These are phyloP conservation scores for Erigeron philadelphicus DNA, from an alignment of 140 eudicot species.

Conservation along the genomic window DNA sequence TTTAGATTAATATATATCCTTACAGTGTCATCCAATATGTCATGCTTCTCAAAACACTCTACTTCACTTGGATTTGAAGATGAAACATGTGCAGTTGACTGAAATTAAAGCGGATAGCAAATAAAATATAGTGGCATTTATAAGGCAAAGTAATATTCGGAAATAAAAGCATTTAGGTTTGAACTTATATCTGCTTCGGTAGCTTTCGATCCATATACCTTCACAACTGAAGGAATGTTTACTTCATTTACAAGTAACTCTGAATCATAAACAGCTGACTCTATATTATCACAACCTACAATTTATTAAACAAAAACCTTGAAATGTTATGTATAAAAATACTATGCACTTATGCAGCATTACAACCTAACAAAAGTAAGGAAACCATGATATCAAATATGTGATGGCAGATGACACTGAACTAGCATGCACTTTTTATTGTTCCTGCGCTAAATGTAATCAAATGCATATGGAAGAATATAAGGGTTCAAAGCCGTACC, in stretches of 20 bases:
- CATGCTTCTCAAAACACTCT: conserved; percentile 17
- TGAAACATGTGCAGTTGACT: conserved; percentile 17
- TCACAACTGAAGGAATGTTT: conserved; percentile 14
- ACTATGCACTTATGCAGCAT: no score
- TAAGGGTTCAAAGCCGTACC: no score
- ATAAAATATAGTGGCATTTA: neutral
- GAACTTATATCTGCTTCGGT: conserved; percentile 29
- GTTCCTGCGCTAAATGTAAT: no score
- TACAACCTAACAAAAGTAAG: neutral
- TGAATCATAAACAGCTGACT: conserved; percentile 29
- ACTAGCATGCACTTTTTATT: no score
- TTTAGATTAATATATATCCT: no score
- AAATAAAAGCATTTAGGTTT: neutral
- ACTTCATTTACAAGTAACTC: conserved; percentile 19
- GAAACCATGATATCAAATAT: neutral
- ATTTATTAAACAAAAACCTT: neutral
- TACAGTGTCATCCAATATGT: conserved; percentile 11
- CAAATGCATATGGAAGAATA: no score
- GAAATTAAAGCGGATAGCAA: conserved; percentile 13
- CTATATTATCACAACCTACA: conserved; percentile 27
- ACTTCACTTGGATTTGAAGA: conserved; percentile 14
- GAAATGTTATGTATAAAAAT: no score
- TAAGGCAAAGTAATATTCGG: neutral
- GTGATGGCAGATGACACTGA: no score
- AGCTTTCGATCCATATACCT: conserved; percentile 15